Conservation (phyloP, 129 eudicot genomes). For the Pseudognaphalium luteoalbum region DNA sequence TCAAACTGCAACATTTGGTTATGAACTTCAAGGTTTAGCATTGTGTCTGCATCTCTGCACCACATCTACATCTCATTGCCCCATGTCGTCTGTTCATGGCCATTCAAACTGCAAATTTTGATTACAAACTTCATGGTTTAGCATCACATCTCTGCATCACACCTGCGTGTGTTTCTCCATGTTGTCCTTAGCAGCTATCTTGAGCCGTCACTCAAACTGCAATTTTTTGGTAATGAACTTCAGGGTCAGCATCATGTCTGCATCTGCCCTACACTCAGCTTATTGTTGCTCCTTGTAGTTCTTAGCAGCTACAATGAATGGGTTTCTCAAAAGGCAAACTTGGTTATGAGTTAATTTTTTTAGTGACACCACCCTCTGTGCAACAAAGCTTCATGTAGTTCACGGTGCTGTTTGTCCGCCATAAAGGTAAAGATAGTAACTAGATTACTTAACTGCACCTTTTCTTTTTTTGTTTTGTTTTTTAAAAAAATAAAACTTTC, state of each 20-base stretch:
- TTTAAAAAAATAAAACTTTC: too few relatives aligned
- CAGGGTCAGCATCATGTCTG: constrained; percentile 1
- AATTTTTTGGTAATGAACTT: constrained; percentile 15
- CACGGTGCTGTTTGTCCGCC: too few relatives aligned
- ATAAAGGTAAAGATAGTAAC: too few relatives aligned
- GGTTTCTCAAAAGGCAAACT: neutral
- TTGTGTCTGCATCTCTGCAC: constrained; percentile 16
- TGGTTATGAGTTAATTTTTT: neutral
- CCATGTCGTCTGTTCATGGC: constrained; percentile 4
- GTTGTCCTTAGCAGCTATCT: constrained; percentile 17
- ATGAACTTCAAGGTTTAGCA: constrained; percentile 14
- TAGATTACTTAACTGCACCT: too few relatives aligned
- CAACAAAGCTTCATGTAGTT: neutral
- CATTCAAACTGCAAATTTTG: neutral
- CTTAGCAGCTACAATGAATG: neutral
- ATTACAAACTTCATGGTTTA: constrained; percentile 17
- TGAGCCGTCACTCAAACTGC: constrained; percentile 30
- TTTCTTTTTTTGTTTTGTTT: too few relatives aligned
- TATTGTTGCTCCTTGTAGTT: neutral
- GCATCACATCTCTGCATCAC: constrained; percentile 9
- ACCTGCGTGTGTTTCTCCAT: constrained; percentile 22
- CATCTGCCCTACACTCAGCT: neutral
- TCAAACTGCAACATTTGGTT: constrained; percentile 10
- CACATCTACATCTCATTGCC: constrained; percentile 21
- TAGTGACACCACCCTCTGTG: neutral